Percentiles rank a stretch among this genome's conserved stretches.
Evolutionary conservation across 2,329 filamentous ascomycete genomes (phyloP).

Genomic region (Teratosphaeria zuluensis): DNA sequence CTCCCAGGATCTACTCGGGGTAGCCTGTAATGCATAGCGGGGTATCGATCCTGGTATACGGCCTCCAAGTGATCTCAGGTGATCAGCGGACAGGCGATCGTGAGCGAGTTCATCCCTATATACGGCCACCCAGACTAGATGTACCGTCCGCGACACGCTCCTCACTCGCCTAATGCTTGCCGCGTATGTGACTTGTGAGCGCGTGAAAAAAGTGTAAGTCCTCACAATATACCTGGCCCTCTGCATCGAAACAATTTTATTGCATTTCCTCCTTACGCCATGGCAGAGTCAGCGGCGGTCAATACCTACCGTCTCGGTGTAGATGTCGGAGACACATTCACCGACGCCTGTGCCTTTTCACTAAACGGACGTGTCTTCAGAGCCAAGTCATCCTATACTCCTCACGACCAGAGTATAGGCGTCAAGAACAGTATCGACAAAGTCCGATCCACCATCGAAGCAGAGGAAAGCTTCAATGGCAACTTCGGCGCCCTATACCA

Average conservation of each 20-base stretch:
- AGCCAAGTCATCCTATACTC: constrained; percentile 18
- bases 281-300: background rate
- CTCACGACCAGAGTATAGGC: constrained; percentile 18
- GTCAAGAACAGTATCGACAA: constrained; percentile 20
- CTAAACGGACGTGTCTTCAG: constrained; percentile 17
- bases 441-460: constrained; percentile 14
- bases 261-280: background rate
- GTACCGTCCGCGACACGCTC: background rate
- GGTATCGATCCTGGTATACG: background rate
- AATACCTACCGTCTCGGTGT: constrained; percentile 13
- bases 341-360: constrained; percentile 17
- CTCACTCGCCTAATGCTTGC: background rate
- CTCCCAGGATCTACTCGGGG: background rate
- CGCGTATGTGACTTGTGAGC: background rate
- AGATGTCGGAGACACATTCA: constrained; percentile 19
- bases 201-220: background rate
- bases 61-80: background rate
- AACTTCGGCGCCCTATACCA: constrained; percentile 18
- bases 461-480: constrained; percentile 13
- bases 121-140: background rate
- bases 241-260: background rate
- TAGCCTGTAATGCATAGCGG: background rate
- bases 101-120: background rate
- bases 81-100: background rate
- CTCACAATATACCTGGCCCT: background rate